phyloP scores from a whole-genome alignment of 139 green algal species.

The Asterochloris erici region DNA sequence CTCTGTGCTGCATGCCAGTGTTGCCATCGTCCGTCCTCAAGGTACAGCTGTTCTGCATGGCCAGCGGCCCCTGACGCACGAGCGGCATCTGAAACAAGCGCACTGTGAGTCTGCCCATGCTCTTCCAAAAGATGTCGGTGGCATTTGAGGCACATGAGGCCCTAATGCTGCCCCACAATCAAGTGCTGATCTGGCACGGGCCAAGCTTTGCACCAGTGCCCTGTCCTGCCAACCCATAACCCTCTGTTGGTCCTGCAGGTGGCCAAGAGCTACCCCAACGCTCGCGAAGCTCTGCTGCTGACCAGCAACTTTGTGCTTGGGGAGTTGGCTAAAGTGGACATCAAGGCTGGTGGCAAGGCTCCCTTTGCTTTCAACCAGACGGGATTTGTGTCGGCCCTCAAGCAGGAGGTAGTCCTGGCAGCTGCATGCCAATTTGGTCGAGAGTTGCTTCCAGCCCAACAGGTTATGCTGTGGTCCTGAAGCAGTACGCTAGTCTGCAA shows the following conservation, averaged over 20 bases:
- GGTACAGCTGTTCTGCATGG: no score
- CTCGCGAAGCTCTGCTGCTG: slow-evolving; percentile 64
- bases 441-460: no score
- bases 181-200: neutral
- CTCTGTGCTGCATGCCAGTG: no score
- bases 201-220: neutral
- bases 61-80: no score
- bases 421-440: no score
- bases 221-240: neutral
- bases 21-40: no score
- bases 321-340: slow-evolving; percentile 44
- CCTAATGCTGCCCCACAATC: neutral
- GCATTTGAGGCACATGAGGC: neutral
- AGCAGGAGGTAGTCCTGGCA: slow-evolving; percentile 5
- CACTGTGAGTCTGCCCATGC: no score
- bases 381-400: slow-evolving; percentile 11
- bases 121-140: no score
- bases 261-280: slow-evolving; percentile 52
- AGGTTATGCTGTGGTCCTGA: no score
- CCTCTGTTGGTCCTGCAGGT: slow-evolving; percentile 24
- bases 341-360: neutral
- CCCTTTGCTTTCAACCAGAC: slow-evolving; percentile 5
- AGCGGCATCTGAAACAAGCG: no score
- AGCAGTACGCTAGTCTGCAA: no score
- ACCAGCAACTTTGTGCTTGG: slow-evolving; percentile 70